Base-by-base conservation (phyloP, 2,329 filamentous ascomycete species). In the Aspergillus melleus region DNA sequence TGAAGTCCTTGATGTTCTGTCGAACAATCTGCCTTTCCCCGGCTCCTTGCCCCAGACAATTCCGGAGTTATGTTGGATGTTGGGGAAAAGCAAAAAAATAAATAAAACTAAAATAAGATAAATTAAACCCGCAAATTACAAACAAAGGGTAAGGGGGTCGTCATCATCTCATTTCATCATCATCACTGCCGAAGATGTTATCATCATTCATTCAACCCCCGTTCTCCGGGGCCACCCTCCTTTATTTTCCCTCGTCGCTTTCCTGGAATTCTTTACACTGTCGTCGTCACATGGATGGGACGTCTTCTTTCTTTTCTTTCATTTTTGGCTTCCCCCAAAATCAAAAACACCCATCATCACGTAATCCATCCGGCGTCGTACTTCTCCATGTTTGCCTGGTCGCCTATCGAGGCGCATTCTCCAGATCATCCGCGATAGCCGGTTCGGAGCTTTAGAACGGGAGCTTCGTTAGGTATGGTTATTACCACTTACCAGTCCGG, bases 371-470 rank as follows among this genome's bases (percentile, higher is more conserved):
- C 44, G 19, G 55, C 55, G 11, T 14, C 32, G 32, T 16, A 58
- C 19, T 16, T 46, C 42, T 22, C 44, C 44, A 47, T 47, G 22
- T 47, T 24, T 57, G 49, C 60, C 56, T 56, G 32, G 32, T 36
- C 16, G 36, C 36, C 36, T 42, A 42, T 42, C 32, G 16, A n/a
- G 56, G 52, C 29, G 30, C 42, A 56, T 60, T 64, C 61, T 61
- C 60, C 53, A 60, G 57, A 61, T 63, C 65, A 64, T 64, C 66
- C 66, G 66, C 66, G 66, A 67, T 68, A 67, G 65, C 66, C 66
- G 66, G 66, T 29, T 57, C 54, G 55, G 52, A 58, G 57, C 44
- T 57, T 52, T 47, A 14, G 32, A 54, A 59, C 53, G 44, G 52
- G 39, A 57, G 55, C 52, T 60, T 62, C 51, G 46, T 64, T 58